A percentile compares a stretch with the other conserved stretches of the same genome.
These are phyloP conservation scores for Penicillium paneum DNA, from an alignment of 2,329 filamentous ascomycete species.

Conservation along the genomic window DNA sequence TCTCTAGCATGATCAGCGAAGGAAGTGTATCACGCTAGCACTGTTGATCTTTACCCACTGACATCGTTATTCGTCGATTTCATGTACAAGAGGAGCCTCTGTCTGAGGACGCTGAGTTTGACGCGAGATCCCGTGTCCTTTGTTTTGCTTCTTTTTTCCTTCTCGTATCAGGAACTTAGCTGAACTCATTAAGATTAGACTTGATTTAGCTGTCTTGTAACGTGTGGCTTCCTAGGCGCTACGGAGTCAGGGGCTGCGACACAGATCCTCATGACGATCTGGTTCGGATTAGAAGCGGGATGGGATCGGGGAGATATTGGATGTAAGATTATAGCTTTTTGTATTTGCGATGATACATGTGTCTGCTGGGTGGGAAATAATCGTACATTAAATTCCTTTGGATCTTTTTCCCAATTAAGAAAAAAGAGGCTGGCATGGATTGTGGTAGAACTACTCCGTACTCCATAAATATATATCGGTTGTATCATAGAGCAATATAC, in stretches of 20 bases:
- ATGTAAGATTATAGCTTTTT: neutral
- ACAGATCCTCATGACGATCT: conserved; percentile 14
- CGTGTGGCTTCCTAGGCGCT: neutral
- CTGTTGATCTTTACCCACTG: neutral
- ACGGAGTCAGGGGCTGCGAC: conserved; percentile 16
- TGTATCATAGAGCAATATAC: neutral
- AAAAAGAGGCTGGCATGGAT: neutral
- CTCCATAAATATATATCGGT: neutral
- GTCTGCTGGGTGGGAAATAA: neutral
- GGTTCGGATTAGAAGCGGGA: neutral
- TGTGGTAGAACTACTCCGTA: neutral
- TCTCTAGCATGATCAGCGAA: neutral
- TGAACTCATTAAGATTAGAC: neutral
- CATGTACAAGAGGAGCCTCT: neutral
- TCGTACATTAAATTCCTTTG: neutral
- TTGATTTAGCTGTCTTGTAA: neutral
- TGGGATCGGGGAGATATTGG: neutral
- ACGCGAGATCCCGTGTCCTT: neutral
- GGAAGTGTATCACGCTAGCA: neutral
- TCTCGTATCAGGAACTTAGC: neutral
- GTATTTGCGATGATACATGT: neutral
- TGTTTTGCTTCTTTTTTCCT: neutral
- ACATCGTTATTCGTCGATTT: neutral
- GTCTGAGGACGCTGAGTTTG: neutral
- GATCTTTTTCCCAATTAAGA: neutral